Percentiles rank a stretch among this genome's conserved stretches.
phyloP scores from a whole-genome alignment of 306 rosid species.

The Bauhinia variegata region DNA sequence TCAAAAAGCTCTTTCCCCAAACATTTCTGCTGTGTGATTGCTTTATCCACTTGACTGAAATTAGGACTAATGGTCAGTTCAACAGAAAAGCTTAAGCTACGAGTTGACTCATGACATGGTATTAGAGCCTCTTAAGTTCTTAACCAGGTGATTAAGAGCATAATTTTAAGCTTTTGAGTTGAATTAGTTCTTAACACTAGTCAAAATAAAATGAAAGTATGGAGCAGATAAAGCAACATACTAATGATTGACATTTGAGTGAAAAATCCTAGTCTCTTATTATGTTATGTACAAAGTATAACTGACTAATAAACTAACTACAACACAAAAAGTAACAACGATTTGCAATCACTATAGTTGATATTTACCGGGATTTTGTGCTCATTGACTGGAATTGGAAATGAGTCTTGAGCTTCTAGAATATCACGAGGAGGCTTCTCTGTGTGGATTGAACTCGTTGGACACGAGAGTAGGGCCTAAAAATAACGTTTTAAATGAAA shows the following conservation, averaged over 20 bases:
- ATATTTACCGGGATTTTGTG: constrained; percentile 2
- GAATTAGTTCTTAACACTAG: too few species aligned
- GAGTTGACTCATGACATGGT: too few species aligned
- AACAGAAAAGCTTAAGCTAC: too few species aligned
- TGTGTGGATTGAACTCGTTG: constrained; percentile 28
- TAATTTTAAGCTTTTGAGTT: too few species aligned
- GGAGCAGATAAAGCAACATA: too few species aligned
- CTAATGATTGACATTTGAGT: background rate
- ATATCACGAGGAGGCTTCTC: constrained; percentile 20
- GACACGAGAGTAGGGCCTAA: constrained; percentile 24
- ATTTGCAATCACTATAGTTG: background rate
- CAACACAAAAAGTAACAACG: background rate
- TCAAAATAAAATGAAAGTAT: too few species aligned
- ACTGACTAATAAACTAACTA: background rate
- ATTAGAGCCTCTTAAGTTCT: too few species aligned
- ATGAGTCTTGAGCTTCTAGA: constrained; percentile 13
- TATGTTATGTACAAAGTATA: background rate
- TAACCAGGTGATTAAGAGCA: too few species aligned
- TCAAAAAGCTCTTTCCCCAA: too few species aligned
- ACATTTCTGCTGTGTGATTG: too few species aligned
- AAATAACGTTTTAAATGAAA: background rate
- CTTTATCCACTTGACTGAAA: too few species aligned
- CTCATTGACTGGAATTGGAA: constrained; percentile 24
- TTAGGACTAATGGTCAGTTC: too few species aligned
- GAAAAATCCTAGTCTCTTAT: background rate